Evolutionary conservation across 2,329 filamentous ascomycete species (phyloP), one percentile per base, ranked within the genome.

Genomic region (Exophiala bonariae): DNA sequence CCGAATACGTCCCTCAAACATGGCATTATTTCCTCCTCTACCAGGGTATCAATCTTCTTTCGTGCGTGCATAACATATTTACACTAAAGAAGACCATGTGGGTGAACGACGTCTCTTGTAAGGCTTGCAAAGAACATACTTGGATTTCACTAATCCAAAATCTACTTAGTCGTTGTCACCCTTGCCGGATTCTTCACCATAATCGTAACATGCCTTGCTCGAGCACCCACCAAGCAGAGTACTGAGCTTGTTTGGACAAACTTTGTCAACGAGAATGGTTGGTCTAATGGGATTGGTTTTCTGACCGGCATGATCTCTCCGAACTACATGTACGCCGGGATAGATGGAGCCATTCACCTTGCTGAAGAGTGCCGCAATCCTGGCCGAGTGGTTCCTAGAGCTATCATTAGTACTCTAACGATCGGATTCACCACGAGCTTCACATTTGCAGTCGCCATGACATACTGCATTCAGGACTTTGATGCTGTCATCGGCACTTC

Each of bases 301-400:
- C 57, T 72, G 4, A 72, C 65, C 0, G 70, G 70, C 0, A 58
- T 73, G 4, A 56, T 67, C 10, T 66, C 65, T 19, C 62, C 67
- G 0, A 66, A 65, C 18, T 71, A 64, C 49, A 67, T 68, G 44
- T 69, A 64, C 54, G 63, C 62, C 5, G 67, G 68, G 0, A 49
- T 69, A 2, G 67, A 72, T 39, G 64, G 62, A 1, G 63, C 65
- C 10, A 59, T 69, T 11, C 67, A 71, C 52, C 55, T 71, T 31
- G 66, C 66, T 1, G 68, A 71, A 49, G 68, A 71, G 36, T 63
- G 64, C 19, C 61, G 56, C 0, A 49, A 62, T 36, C 57, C 67
- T 3, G 59, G 58, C 7, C 58, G 46, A 1, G 58, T 59, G 3
- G 61, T 69, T 2, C 68, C 67, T 0, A 57, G 56, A 31, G 66